phyloP scores from a whole-genome alignment of 2,329 filamentous ascomycete genomes.

The Amauroascus verrucosus region DNA sequence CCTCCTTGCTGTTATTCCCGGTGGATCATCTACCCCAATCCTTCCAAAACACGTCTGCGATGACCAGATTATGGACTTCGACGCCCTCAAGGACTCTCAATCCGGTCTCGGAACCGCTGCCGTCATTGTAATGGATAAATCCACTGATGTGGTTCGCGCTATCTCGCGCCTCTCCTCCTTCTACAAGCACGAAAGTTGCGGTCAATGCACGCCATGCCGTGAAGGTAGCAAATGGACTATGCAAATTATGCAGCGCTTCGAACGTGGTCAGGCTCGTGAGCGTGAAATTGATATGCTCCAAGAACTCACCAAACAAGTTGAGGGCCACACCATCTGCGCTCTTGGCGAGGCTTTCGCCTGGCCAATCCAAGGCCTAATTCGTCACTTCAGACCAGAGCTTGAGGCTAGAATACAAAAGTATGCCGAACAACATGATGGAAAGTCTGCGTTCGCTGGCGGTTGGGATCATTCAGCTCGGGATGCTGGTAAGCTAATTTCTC shows the following conservation, averaged over 20 bases:
- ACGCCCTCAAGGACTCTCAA: conserved; percentile 94
- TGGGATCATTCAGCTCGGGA: conserved; percentile 66
- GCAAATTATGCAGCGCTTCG: conserved; percentile 96
- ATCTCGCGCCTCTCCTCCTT: conserved; percentile 90
- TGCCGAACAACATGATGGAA: conserved; percentile 58
- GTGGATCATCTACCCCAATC: conserved; percentile 92
- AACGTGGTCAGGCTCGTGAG: conserved; percentile 76
- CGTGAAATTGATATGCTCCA: conserved; percentile 99
- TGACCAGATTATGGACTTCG: conserved; percentile 97
- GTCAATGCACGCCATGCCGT: conserved; percentile 98
- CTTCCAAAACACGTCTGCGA: conserved; percentile 84
- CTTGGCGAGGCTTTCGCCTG: conserved; percentile 96
- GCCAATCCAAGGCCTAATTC: conserved; percentile 95
- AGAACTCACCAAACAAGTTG: conserved; percentile 97
- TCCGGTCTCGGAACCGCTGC: conserved; percentile 94
- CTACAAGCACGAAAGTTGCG: conserved; percentile 97
- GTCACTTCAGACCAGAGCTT: conserved; percentile 93
- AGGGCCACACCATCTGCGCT: conserved; percentile 97
- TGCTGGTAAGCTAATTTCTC: conserved; percentile 75
- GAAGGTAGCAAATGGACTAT: conserved; percentile 99
- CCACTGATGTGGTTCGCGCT: conserved; percentile 85
- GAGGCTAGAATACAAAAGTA: conserved; percentile 83
- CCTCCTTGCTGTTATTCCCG: conserved; percentile 85
- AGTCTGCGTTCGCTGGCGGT: conserved; percentile 66
- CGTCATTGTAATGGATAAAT: conserved; percentile 99